A percentile compares a stretch with the other conserved stretches of the same genome.
These are phyloP conservation scores for Bruguiera sexangula DNA, from an alignment of 345 rosid species.

Conservation along the genomic window DNA sequence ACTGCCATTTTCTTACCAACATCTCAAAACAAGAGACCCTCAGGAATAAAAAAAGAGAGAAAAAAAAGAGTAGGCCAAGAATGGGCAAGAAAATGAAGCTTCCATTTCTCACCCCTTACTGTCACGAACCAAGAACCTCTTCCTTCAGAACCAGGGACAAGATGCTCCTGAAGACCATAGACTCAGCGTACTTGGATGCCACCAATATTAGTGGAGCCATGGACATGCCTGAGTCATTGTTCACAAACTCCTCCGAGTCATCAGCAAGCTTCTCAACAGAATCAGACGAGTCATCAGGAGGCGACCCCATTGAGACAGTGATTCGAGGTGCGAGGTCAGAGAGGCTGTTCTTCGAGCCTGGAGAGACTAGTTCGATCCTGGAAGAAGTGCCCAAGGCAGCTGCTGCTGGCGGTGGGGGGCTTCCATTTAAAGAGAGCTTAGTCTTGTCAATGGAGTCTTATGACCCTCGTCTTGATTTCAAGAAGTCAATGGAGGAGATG, in stretches of 20 bases:
- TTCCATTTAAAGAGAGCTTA: conserved; percentile 17
- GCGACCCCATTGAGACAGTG: conserved; percentile 19
- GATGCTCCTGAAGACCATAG: conserved; percentile 33
- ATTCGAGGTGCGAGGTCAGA: conserved; percentile 31
- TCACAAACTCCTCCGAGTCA: conserved; percentile 35
- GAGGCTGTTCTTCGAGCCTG: conserved; percentile 34
- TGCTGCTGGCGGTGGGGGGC: not conserved
- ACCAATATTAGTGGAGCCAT: not conserved
- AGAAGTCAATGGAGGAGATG: conserved; percentile 40
- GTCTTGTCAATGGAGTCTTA: conserved; percentile 26
- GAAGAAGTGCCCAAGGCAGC: conserved; percentile 17
- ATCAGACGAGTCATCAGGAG: conserved; percentile 28
- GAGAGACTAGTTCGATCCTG: conserved; percentile 23
- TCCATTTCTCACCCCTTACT: conserved; percentile 58
- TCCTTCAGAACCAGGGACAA: conserved; percentile 43
- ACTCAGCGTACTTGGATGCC: conserved; percentile 36
- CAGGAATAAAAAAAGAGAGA: not conserved
- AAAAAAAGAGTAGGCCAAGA: not conserved
- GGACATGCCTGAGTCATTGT: conserved; percentile 18
- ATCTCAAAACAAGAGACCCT: not conserved
- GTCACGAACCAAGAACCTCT: conserved; percentile 65
- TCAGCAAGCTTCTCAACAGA: conserved; percentile 44
- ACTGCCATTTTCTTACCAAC: not conserved
- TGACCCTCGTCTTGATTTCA: conserved; percentile 31
- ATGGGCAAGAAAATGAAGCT: conserved; percentile 57